Evolutionary conservation across 495 filamentous ascomycete genomes (phyloP).

Genomic region (Cenococcum geophilum): DNA sequence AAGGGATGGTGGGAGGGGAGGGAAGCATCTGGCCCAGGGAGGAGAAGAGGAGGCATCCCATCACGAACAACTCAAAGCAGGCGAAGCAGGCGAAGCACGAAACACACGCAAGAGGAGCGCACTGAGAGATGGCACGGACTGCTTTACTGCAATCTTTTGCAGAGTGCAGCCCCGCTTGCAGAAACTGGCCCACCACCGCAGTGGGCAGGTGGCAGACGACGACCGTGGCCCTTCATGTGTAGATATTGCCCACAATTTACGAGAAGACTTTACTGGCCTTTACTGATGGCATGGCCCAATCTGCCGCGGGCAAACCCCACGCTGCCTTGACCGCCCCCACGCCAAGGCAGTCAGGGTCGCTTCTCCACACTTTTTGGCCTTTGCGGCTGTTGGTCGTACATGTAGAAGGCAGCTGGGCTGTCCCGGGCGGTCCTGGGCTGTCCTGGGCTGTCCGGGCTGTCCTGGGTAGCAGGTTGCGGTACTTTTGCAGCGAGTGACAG

Average conservation of each 20-base stretch:
- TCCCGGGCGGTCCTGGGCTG: no score
- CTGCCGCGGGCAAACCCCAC: background rate
- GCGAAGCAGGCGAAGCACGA: no score
- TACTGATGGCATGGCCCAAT: background rate
- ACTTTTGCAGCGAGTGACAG: no score
- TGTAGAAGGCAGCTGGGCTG: no score
- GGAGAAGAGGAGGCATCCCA: no score
- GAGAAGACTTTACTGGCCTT: slow-evolving; percentile 1
- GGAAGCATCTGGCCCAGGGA: no score
- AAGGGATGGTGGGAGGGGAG: no score
- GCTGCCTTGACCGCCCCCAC: background rate
- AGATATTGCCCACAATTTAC: slow-evolving; percentile 2
- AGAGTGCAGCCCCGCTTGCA: background rate
- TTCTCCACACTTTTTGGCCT: background rate
- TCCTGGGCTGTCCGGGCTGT: no score
- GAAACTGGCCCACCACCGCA: background rate
- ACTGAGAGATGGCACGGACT: slow-evolving; percentile 1
- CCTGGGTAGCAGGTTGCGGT: no score
- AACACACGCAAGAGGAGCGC: background rate
- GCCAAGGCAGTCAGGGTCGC: background rate
- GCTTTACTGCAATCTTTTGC: background rate
- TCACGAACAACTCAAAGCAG: no score
- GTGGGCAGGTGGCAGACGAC: background rate
- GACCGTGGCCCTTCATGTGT: background rate
- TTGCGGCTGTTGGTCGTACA: background rate